A percentile compares a stretch with the other conserved stretches of the same genome.
Evolutionary conservation across 345 rosid species (phyloP).

Genomic region (Moricandia arvensis): DNA sequence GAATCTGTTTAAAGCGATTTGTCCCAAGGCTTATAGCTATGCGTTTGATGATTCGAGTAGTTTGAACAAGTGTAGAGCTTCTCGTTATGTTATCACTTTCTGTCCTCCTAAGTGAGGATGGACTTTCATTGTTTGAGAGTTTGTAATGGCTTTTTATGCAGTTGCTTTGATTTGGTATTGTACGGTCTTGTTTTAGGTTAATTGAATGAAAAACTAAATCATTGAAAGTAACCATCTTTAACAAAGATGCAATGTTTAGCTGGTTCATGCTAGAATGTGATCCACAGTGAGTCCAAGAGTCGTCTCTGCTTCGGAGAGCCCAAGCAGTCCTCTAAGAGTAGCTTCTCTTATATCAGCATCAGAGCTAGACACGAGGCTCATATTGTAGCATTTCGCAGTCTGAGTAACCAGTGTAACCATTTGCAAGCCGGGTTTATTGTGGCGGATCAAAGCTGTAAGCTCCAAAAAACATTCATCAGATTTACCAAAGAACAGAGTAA

Average conservation of each 20-base stretch:
- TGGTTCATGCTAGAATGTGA: background rate
- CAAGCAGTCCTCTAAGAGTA: constrained; percentile 63
- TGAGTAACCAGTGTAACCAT: too few species aligned
- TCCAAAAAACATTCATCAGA: background rate
- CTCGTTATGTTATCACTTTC: constrained; percentile 84
- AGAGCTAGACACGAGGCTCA: constrained; percentile 69
- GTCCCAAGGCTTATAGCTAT: constrained; percentile 90
- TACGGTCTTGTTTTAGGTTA: background rate
- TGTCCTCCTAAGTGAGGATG: constrained; percentile 71
- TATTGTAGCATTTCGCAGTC: constrained; percentile 55
- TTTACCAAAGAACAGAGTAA: background rate
- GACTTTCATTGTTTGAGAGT: background rate
- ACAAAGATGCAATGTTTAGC: background rate
- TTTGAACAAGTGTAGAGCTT: constrained; percentile 83
- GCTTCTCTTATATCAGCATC: constrained; percentile 76
- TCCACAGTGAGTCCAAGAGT: constrained; percentile 74
- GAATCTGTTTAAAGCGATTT: constrained; percentile 79
- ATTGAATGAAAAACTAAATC: background rate
- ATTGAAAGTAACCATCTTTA: background rate
- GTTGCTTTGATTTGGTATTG: background rate
- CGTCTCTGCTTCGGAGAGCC: constrained; percentile 55
- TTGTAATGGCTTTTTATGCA: background rate
- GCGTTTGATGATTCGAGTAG: constrained; percentile 92
- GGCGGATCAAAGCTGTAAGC: constrained; percentile 72
- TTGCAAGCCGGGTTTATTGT: too few species aligned